Evolutionary conservation across 352 stramenopile species (phyloP).

Genomic region (Detonula confervacea): DNA sequence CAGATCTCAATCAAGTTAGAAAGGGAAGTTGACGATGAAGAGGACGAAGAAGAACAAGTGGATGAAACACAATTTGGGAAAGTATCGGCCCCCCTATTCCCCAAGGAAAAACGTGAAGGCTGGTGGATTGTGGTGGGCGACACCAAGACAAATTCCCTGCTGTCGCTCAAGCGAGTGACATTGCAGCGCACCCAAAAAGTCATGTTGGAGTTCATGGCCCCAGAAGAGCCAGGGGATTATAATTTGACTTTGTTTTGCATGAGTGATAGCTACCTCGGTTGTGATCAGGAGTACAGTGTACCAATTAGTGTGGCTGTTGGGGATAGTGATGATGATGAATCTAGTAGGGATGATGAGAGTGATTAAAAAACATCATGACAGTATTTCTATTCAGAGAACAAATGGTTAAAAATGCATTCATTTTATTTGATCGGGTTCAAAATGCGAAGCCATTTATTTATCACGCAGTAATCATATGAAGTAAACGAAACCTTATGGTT

Average conservation of each 20-base stretch:
- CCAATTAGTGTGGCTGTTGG: constrained; percentile 84
- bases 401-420: neutral
- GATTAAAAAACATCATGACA: constrained; percentile 33
- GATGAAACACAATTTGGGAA: constrained; percentile 72
- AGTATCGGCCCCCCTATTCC: constrained; percentile 86
- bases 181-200: constrained; percentile 88
- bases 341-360: constrained; percentile 52
- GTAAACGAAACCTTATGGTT: no score
- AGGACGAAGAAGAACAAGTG: constrained; percentile 88
- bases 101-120: constrained; percentile 93
- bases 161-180: constrained; percentile 97
- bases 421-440: neutral
- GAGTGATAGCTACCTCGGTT: constrained; percentile 98
- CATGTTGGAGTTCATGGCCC: constrained; percentile 95
- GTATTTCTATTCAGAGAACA: neutral
- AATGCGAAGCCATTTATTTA: neutral
- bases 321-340: constrained; percentile 77
- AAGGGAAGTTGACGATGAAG: constrained; percentile 91
- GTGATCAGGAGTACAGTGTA: constrained; percentile 97
- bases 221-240: constrained; percentile 92
- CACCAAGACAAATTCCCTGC: constrained; percentile 92
- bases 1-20: constrained; percentile 90
- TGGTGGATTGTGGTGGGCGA: constrained; percentile 99
- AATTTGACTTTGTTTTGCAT: constrained; percentile 98
- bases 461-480: no score